Percentiles rank a stretch among this genome's conserved stretches.
phyloP scores from a whole-genome alignment of 257 asterid genomes.

The Solanum arcanum region DNA sequence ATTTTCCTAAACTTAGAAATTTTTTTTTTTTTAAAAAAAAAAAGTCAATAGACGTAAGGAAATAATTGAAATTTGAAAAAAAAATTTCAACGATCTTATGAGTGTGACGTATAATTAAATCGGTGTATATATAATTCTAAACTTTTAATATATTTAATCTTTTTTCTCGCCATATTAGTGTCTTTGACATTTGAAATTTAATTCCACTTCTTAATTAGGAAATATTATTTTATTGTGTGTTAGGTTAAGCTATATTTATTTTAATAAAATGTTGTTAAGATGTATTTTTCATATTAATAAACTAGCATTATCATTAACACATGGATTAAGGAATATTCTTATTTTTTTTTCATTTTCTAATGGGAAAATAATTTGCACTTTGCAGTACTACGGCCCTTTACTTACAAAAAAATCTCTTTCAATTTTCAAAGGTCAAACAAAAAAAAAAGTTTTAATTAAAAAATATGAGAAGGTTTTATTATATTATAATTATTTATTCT shows the following conservation, averaged over 20 bases:
- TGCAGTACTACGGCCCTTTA: neutral
- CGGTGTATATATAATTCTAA: no score
- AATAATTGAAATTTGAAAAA: no score
- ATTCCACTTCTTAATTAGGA: neutral
- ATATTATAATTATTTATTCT: neutral
- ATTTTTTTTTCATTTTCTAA: neutral
- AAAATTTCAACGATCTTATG: no score
- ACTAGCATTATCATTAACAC: neutral
- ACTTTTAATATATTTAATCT: neutral
- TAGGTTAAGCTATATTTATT: neutral
- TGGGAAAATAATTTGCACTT: neutral
- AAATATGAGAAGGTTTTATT: neutral
- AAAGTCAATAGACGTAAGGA: no score
- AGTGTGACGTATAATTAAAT: no score
- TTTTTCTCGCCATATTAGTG: neutral
- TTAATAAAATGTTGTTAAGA: neutral
- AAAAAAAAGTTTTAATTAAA: neutral
- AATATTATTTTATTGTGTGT: neutral
- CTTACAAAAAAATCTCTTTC: neutral
- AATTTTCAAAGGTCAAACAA: neutral
- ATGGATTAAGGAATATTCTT: neutral
- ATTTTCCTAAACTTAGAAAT: no score
- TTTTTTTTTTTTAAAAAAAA: no score
- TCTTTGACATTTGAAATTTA: neutral
- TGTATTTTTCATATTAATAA: neutral